A percentile compares a stretch with the other conserved stretches of the same genome.
phyloP scores from a whole-genome alignment of 345 rosid species.

The Ceriops decandra region DNA sequence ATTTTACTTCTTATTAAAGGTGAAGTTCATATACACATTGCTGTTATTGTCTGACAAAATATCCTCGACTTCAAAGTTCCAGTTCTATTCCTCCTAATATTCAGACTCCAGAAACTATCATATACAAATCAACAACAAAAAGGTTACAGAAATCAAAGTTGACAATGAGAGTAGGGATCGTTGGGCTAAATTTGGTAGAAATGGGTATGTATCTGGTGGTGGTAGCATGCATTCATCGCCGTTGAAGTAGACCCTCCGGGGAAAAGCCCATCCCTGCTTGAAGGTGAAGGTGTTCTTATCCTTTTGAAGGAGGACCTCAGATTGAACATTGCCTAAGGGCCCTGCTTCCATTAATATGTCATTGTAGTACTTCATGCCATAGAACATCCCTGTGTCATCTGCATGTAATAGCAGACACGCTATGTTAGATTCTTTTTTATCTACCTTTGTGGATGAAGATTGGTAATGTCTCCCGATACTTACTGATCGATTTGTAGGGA shows the following conservation, averaged over 20 bases:
- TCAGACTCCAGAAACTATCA: constrained; percentile 26
- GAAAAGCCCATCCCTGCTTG: constrained; percentile 93
- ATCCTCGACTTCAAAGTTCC: neutral
- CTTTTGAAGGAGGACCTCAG: constrained; percentile 79
- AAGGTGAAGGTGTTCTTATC: constrained; percentile 72
- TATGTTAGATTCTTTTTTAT: neutral
- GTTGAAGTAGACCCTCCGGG: constrained; percentile 80
- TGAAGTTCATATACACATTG: no score
- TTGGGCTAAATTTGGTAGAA: constrained; percentile 57
- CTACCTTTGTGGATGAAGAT: neutral
- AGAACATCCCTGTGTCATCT: constrained; percentile 92
- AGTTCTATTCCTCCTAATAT: no score
- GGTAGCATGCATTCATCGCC: constrained; percentile 93
- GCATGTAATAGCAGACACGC: constrained; percentile 15
- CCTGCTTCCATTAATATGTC: constrained; percentile 92
- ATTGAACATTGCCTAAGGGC: constrained; percentile 76
- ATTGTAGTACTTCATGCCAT: constrained; percentile 67
- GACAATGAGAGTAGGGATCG: constrained; percentile 24
- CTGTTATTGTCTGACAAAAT: no score
- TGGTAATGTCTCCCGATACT: constrained; percentile 3
- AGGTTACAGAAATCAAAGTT: constrained; percentile 20
- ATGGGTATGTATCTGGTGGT: constrained; percentile 82
- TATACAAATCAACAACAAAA: constrained; percentile 30
- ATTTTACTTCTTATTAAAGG: neutral
- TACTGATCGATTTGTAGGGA: constrained; percentile 71